Percentiles rank a stretch among this genome's conserved stretches.
Evolutionary conservation across 2,329 filamentous ascomycete genomes (phyloP).

Genomic region (Penicillium hordei): DNA sequence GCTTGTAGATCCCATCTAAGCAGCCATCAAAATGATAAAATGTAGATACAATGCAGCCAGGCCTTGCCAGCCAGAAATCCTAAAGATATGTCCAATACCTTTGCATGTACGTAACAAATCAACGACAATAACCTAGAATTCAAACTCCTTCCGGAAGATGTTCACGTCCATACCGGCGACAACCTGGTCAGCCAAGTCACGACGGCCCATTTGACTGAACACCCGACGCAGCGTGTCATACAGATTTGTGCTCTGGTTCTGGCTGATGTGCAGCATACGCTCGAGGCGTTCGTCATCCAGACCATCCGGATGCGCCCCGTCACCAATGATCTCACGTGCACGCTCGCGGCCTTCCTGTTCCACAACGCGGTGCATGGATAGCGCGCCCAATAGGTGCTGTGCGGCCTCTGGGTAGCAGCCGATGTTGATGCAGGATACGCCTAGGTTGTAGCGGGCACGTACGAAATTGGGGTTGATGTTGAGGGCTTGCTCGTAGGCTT

Average conservation of each 20-base stretch:
- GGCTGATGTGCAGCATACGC: conserved; percentile 71
- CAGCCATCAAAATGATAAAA: conserved; percentile 7
- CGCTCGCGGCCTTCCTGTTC: conserved; percentile 81
- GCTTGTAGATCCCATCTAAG: conserved; percentile 1
- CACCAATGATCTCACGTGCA: conserved; percentile 75
- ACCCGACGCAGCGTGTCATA: conserved; percentile 92
- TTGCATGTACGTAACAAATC: background rate
- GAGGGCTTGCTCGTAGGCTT: conserved; percentile 90
- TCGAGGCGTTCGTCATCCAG: conserved; percentile 73
- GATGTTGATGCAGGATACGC: conserved; percentile 96
- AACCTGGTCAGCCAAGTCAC: conserved; percentile 85
- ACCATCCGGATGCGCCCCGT: conserved; percentile 47
- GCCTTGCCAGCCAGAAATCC: background rate
- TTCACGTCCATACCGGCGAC: conserved; percentile 88
- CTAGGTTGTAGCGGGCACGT: conserved; percentile 92
- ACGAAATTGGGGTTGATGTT: conserved; percentile 94
- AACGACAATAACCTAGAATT: conserved; percentile 58
- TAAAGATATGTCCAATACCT: background rate
- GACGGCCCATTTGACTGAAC: conserved; percentile 92
- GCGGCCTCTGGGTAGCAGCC: conserved; percentile 92
- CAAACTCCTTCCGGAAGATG: conserved; percentile 83
- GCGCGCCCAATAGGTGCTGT: conserved; percentile 83
- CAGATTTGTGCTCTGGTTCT: conserved; percentile 95
- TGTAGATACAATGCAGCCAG: conserved; percentile 12
- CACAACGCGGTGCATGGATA: conserved; percentile 93